Percentiles rank a stretch among this genome's conserved stretches.
phyloP scores from a whole-genome alignment of 2,329 filamentous ascomycete genomes.

The Diaporthe humulicola region DNA sequence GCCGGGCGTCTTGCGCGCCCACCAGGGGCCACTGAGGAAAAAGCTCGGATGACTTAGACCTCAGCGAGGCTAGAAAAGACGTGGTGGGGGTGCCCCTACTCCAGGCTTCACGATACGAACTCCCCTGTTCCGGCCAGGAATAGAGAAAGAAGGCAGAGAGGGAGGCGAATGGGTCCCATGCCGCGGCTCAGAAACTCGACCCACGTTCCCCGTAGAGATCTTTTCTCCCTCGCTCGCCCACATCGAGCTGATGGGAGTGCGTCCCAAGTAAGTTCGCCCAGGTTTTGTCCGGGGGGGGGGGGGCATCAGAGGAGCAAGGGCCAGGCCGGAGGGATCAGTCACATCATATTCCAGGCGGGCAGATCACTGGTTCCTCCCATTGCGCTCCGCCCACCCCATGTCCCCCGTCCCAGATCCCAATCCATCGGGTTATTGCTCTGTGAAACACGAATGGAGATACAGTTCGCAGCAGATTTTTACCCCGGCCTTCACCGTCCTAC shows the following conservation, averaged over 20 bases:
- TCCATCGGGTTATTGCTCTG: constrained; percentile 18
- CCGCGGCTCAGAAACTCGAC: neutral
- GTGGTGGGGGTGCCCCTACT: neutral
- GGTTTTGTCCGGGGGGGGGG: neutral
- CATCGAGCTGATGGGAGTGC: neutral
- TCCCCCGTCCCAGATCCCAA: constrained; percentile 7
- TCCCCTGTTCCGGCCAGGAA: neutral
- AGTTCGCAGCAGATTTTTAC: neutral
- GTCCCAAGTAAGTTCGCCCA: neutral
- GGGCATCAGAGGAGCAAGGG: neutral
- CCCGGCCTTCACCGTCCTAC: neutral
- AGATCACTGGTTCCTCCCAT: constrained; percentile 22
- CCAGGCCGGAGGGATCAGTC: constrained; percentile 12
- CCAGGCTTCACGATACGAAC: constrained; percentile 17
- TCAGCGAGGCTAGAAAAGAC: neutral
- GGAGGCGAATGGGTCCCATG: neutral
- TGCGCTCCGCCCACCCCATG: neutral
- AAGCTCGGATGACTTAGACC: constrained; percentile 13
- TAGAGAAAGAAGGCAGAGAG: neutral
- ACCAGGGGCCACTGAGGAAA: neutral
- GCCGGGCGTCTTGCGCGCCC: constrained; percentile 2
- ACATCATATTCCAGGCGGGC: constrained; percentile 8
- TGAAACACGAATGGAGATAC: constrained; percentile 17
- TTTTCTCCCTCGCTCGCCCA: neutral
- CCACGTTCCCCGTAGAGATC: neutral